Evolutionary conservation across 805 yeast genomes (phyloP), one percentile per base, ranked within the genome.

Genomic region (Kazachstania psychrophila): DNA sequence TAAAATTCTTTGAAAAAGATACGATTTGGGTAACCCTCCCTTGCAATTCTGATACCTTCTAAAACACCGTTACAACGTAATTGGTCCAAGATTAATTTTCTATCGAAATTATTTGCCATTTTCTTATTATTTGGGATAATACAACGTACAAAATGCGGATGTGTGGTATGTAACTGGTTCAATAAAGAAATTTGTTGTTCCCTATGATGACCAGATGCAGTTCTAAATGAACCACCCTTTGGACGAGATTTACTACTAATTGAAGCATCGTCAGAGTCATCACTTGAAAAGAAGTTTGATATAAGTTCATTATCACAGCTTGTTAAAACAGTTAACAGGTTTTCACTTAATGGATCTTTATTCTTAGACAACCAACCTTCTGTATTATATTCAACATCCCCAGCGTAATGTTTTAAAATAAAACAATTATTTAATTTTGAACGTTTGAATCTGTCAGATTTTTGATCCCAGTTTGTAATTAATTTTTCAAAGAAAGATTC

Each of bases 101-200:
- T 85, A 49, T 85, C 86, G 50, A 92, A 82, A 26, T 67, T 64
- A 29, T 73, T 73, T 0, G 96, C 76, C 34, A 68, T 68, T 54
- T 89, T 88, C 31, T 71, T 65, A 41, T 75, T 73, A 54, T 92
- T 92, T 6, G 99, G 99, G 31, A 92, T 65, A 32, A 92, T 92
- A 58, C 99, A 92, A 48, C 99, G 75, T 17, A 92, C 96, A 56
- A 92, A 92, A 57, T 92, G 97, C 2, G 99, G 99, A 52, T 84
- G 87, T 0, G 98, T 92, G 10, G 74, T 64, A 3, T 75, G 67
- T 15, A 92, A 64, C 44, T 85, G 89, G 5, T 66, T 66, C 78
- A 92, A 76, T 34, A 92, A 65, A 22, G 72, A 70, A 15, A 60
- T 62, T 25, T 89, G 69, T 57, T 92, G 97, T 45, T 84, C 92